These are phyloP conservation scores for Scedosporium dehoogii DNA, from an alignment of 2,329 filamentous ascomycete species.

Conservation along the genomic window DNA sequence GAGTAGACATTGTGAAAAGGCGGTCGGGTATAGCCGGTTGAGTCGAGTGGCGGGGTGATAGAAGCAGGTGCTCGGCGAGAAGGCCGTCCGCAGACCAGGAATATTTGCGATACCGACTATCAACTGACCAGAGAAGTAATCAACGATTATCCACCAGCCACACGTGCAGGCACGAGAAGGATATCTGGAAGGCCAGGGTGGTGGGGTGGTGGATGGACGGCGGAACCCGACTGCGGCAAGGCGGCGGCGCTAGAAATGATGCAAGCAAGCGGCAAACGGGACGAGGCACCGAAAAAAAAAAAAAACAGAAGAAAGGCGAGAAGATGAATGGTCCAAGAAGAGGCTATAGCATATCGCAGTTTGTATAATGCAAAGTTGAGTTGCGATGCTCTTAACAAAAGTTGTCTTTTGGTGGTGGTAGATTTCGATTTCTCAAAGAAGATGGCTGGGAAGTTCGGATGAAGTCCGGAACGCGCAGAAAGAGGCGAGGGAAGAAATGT, in stretches of 20 bases:
- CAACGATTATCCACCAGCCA: too few relatives aligned
- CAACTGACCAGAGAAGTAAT: too few relatives aligned
- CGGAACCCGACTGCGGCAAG: too few relatives aligned
- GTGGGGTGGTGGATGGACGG: too few relatives aligned
- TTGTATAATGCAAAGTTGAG: background rate
- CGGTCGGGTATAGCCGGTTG: background rate
- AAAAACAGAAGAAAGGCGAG: background rate
- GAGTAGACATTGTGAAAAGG: conserved; percentile 2
- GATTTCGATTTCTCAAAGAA: background rate
- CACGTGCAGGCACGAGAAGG: too few relatives aligned
- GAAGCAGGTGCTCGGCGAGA: background rate
- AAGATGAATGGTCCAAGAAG: background rate
- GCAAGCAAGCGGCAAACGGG: background rate
- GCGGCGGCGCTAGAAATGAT: background rate
- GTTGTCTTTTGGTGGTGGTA: background rate
- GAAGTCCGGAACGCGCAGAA: background rate
- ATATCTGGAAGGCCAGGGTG: too few relatives aligned
- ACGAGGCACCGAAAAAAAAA: background rate
- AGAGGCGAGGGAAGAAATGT: background rate
- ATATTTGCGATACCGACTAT: too few relatives aligned
- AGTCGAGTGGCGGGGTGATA: background rate
- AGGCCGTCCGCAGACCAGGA: background rate
- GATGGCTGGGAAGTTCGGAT: conserved; percentile 1
- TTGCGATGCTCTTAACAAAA: background rate
- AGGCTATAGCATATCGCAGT: background rate